These are phyloP conservation scores for Nothophoma quercina DNA, from an alignment of 2,329 filamentous ascomycete species.

Conservation along the genomic window DNA sequence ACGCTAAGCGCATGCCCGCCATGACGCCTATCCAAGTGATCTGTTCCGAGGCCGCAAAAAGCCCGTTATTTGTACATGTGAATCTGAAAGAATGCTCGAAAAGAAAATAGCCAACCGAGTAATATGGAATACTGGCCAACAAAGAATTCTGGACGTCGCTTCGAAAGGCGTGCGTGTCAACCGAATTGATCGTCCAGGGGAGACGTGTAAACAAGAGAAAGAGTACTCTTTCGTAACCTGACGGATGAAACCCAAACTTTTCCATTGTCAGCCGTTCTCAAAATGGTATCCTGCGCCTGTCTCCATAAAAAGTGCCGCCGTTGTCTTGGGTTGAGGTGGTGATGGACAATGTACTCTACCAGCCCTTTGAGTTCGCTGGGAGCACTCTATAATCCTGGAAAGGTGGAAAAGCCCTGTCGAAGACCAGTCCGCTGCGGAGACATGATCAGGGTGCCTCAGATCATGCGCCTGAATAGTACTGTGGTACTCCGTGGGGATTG, in stretches of 20 bases:
- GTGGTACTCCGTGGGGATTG: conserved; percentile 34
- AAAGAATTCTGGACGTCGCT: neutral
- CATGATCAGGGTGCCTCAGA: neutral
- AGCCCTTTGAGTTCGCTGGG: neutral
- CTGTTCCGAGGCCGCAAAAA: neutral
- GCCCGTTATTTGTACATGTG: conserved; percentile 27
- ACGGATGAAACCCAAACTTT: neutral
- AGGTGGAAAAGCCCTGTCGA: neutral
- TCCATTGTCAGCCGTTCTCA: neutral
- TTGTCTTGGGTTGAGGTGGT: neutral
- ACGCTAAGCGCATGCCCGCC: neutral
- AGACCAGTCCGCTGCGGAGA: neutral
- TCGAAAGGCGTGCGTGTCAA: neutral
- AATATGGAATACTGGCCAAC: too few relatives aligned
- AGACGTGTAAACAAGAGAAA: neutral
- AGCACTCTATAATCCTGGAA: neutral
- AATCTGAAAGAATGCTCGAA: conserved; percentile 3
- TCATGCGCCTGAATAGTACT: conserved; percentile 41
- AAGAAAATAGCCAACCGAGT: conserved; percentile 7
- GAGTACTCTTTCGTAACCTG: neutral
- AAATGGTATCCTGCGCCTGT: conserved; percentile 6
- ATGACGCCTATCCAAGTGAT: conserved; percentile 3
- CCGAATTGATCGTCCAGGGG: neutral
- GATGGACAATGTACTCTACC: neutral
- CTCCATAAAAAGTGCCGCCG: neutral